Base-by-base conservation (phyloP, 1,284 basidiomycete genomes). In the Taiwanofungus camphoratus region DNA sequence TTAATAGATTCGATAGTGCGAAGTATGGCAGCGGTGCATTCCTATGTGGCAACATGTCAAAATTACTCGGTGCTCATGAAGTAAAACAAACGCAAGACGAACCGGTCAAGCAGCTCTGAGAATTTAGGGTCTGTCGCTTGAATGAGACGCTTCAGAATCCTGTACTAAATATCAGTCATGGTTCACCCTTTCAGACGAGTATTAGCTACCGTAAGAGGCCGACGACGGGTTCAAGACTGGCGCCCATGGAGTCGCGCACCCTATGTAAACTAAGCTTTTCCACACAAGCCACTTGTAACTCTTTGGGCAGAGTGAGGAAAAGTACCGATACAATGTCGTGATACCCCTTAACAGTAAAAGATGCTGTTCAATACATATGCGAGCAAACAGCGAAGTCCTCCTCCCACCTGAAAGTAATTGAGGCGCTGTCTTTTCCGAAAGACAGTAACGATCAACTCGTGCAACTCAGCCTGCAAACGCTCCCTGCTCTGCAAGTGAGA, bases 251-350 rank as follows among this genome's bases (percentile, higher is more conserved):
- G 62, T 97, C 93, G 41, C 93, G 73, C 3, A 95, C 70, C 20
- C 92, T 69, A 51, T 92, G 83, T 33, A 96, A 65, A 44, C 87
- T 90, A 50, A 96, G 55, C 56, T 87, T 77, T 67, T 87, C 79
- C 39, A 73, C 71, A 50, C 77, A 78, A 15, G 64, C 66, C 18
- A 87, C 57, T 48, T 79, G 76, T 19, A 79, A 47, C 30, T 79
- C 73, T 22, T 62, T 58, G 2, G 83, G 82, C 6, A 93, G 69
- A 0, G 92, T 93, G 21, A 96, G 73, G 53, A 88, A 87, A 0
- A 96, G 52, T 9, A 96, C 89, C 0, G 89, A 86, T 23, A 92
- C 73, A 36, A 97, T 90, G 59, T 96, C 93, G 60, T 97, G 93
- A 60, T 91, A 95, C 31, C 93, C 93, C 80, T 92, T 34, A 20